A percentile compares a stretch with the other conserved stretches of the same genome.
Evolutionary conservation across 768 basidiomycete genomes (phyloP).

Genomic region (Kwoniella dejecticola): DNA sequence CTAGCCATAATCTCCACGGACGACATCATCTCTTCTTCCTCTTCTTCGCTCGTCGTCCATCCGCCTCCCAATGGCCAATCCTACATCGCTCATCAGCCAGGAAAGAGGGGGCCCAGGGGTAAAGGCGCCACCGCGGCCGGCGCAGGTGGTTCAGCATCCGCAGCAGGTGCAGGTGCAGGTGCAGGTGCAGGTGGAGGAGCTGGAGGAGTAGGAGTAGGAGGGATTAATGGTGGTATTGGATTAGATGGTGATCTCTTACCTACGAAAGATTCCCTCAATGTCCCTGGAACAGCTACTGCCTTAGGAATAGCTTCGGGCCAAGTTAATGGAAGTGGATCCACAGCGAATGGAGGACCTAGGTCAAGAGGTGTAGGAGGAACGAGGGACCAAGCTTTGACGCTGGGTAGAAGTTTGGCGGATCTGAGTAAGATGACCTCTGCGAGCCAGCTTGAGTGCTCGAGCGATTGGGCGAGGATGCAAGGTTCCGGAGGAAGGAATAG

Average conservation of each 20-base stretch:
- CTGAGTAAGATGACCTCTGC: slow-evolving; percentile 43
- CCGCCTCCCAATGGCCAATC: slow-evolving; percentile 28
- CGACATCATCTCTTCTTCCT: slow-evolving; percentile 49
- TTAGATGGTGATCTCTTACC: slow-evolving; percentile 15
- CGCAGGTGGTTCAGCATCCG: not conserved
- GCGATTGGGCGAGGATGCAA: slow-evolving; percentile 51
- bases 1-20: slow-evolving; percentile 42
- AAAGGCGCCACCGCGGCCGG: slow-evolving; percentile 11
- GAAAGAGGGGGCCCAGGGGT: slow-evolving; percentile 45
- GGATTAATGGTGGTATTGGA: not conserved
- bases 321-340: slow-evolving; percentile 3
- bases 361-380: slow-evolving; percentile 37
- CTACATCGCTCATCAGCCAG: slow-evolving; percentile 10
- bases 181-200: not conserved
- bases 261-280: slow-evolving; percentile 24
- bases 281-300: slow-evolving; percentile 45
- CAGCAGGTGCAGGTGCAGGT: not conserved
- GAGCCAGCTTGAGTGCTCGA: slow-evolving; percentile 43
- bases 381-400: slow-evolving; percentile 32
- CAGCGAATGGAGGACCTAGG: slow-evolving; percentile 9
- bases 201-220: not conserved
- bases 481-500: slow-evolving; percentile 35
- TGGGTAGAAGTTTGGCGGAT: slow-evolving; percentile 50
- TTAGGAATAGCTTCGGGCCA: slow-evolving; percentile 44
- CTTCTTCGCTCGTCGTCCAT: slow-evolving; percentile 40